phyloP scores from a whole-genome alignment of 2,329 filamentous ascomycete species.

The Fusarium beomiforme region DNA sequence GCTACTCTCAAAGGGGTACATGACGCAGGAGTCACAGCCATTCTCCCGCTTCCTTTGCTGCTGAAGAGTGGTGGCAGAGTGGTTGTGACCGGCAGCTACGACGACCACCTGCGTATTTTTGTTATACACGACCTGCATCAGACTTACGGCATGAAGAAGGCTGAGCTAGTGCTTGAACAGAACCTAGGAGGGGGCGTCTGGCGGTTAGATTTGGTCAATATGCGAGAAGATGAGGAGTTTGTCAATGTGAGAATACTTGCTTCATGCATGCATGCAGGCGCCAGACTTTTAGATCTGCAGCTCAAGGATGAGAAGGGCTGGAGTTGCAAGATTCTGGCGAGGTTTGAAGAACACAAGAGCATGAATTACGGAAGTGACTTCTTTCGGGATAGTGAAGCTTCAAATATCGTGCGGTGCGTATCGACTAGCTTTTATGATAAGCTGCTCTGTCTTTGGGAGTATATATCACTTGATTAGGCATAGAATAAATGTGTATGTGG shows the following conservation, averaged over 20 bases:
- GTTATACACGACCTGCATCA: conserved; percentile 55
- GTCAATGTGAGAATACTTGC: conserved; percentile 69
- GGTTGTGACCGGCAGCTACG: conserved; percentile 89
- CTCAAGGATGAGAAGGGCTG: conserved; percentile 57
- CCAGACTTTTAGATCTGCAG: conserved; percentile 67
- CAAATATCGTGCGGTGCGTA: conserved; percentile 58
- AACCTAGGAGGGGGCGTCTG: conserved; percentile 86
- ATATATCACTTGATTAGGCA: conserved; percentile 11
- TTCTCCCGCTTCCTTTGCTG: conserved; percentile 71
- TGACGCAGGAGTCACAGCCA: conserved; percentile 86
- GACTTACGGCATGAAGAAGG: conserved; percentile 54
- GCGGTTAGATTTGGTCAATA: conserved; percentile 74
- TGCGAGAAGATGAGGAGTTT: conserved; percentile 38
- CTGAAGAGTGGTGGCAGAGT: conserved; percentile 60
- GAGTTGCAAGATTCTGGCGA: conserved; percentile 71
- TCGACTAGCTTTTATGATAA: conserved; percentile 84
- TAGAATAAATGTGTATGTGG: background rate
- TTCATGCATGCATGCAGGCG: conserved; percentile 94
- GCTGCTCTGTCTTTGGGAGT: conserved; percentile 73
- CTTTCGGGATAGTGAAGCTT: conserved; percentile 51
- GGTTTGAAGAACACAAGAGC: conserved; percentile 86
- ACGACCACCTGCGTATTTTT: conserved; percentile 81
- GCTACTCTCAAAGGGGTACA: conserved; percentile 62
- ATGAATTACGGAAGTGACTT: conserved; percentile 95
- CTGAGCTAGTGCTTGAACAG: conserved; percentile 67